A percentile compares a stretch with the other conserved stretches of the same genome.
Conservation (phyloP, 2,329 filamentous ascomycete species). For the Sclerotinia borealis region DNA sequence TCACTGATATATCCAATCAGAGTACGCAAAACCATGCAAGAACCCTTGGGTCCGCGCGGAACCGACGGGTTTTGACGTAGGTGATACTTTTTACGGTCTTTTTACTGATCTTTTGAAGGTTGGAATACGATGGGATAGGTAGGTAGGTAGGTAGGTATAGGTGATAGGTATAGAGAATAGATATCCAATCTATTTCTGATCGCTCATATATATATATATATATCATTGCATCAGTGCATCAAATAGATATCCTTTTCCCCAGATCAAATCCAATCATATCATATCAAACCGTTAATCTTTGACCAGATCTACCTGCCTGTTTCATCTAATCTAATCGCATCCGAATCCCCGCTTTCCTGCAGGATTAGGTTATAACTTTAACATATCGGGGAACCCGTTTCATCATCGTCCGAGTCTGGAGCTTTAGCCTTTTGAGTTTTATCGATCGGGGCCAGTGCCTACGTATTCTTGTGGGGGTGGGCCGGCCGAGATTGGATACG, state of each 20-base stretch:
- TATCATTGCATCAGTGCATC: no score
- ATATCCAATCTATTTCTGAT: not conserved
- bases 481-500: not conserved
- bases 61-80: not conserved
- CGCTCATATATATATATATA: not conserved
- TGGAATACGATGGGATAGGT: not conserved
- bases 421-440: not conserved
- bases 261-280: not conserved
- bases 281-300: not conserved
- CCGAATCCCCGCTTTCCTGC: not conserved
- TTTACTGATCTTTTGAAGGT: not conserved
- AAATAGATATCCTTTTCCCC: not conserved
- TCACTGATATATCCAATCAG: not conserved
- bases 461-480: not conserved
- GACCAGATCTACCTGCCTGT: not conserved
- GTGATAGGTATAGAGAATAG: conserved; percentile 2
- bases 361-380: not conserved
- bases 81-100: not conserved
- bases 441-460: not conserved
- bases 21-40: not conserved
- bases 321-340: not conserved
- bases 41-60: not conserved
- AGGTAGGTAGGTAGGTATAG: not conserved
- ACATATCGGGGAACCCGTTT: no score
- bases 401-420: not conserved